Percentiles rank a stretch among this genome's conserved stretches.
phyloP scores from a whole-genome alignment of 2,329 filamentous ascomycete genomes.

The Fusarium nisikadoi region DNA sequence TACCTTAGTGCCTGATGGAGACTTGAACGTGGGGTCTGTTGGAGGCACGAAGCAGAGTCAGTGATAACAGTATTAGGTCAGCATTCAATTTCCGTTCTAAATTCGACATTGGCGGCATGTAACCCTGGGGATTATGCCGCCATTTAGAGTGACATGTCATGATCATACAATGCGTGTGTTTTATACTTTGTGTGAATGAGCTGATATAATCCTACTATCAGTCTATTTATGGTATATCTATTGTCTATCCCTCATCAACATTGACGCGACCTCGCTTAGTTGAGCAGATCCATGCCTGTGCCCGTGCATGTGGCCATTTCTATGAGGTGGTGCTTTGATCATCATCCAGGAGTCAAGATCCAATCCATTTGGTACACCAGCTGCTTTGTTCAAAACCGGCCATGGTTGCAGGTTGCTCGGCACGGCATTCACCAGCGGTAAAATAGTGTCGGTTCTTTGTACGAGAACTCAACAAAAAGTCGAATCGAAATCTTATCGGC shows the following conservation, averaged over 20 bases:
- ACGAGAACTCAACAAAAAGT: neutral
- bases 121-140: constrained; percentile 15
- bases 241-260: neutral
- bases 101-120: constrained; percentile 23
- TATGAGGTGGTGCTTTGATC: constrained; percentile 11
- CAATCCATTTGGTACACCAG: constrained; percentile 14
- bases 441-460: neutral
- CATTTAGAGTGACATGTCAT: neutral
- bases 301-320: neutral
- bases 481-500: constrained; percentile 2
- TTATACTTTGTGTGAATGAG: neutral
- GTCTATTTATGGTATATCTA: neutral
- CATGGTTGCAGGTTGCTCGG: constrained; percentile 8
- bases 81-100: constrained; percentile 15
- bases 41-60: neutral
- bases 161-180: neutral
- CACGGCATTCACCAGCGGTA: constrained; percentile 4
- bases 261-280: constrained; percentile 10
- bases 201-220: neutral
- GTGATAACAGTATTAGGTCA: constrained; percentile 13
- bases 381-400: constrained; percentile 13
- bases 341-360: constrained; percentile 14
- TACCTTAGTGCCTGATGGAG: neutral
- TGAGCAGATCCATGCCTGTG: constrained; percentile 9
- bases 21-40: constrained; percentile 16